These are phyloP conservation scores for Ceratonia siliqua DNA, from an alignment of 306 rosid species.

Conservation along the genomic window DNA sequence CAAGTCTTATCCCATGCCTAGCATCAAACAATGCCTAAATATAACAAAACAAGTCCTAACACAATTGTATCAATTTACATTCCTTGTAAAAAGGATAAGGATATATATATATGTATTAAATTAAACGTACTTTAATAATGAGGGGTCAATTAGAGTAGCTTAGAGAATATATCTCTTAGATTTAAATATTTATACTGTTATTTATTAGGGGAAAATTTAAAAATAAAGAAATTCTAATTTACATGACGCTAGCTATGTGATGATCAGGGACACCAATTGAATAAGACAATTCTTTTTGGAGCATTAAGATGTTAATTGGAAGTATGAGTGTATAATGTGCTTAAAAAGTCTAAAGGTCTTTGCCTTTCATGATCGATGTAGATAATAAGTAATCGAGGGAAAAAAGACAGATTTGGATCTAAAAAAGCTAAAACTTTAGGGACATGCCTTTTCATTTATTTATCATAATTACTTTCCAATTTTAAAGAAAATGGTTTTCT, in stretches of 20 bases:
- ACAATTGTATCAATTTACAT: too few relatives aligned
- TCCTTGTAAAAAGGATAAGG: too few relatives aligned
- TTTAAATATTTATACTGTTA: not conserved
- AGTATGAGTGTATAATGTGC: conserved; percentile 44
- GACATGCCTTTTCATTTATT: conserved; percentile 44
- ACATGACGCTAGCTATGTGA: conserved; percentile 28
- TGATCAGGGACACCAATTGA: conserved; percentile 46
- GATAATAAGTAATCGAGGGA: not conserved
- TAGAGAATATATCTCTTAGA: too few relatives aligned
- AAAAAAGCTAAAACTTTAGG: conserved; percentile 68
- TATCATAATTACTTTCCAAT: conserved; percentile 26
- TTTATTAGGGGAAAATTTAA: too few relatives aligned
- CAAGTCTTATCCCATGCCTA: too few relatives aligned
- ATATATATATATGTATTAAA: too few relatives aligned
- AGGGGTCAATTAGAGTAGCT: too few relatives aligned
- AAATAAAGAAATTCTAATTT: not conserved
- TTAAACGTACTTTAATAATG: too few relatives aligned
- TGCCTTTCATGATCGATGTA: conserved; percentile 39
- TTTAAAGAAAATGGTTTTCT: conserved; percentile 37
- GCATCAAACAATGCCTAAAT: too few relatives aligned
- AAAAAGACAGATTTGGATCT: conserved; percentile 45
- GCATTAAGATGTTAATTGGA: conserved; percentile 57
- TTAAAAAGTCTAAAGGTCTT: conserved; percentile 31
- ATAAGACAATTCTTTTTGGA: conserved; percentile 48
- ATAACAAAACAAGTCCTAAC: too few relatives aligned